phyloP scores from a whole-genome alignment of 2,329 filamentous ascomycete genomes.

The Venturiaceae sp. region DNA sequence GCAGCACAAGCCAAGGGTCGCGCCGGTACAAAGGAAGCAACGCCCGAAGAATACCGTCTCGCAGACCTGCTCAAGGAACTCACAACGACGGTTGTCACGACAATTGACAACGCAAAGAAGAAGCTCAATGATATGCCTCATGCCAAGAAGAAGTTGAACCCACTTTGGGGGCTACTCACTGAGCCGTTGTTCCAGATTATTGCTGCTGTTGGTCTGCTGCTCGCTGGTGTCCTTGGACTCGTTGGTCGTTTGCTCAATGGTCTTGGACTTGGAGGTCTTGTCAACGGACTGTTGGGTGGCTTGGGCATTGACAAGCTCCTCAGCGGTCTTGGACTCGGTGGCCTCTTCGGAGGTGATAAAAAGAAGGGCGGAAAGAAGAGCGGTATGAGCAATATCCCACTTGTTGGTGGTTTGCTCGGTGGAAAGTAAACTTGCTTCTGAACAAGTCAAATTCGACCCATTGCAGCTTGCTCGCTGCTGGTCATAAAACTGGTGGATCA shows the following conservation, averaged over 20 bases:
- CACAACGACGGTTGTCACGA: slow-evolving; percentile 68
- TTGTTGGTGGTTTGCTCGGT: slow-evolving; percentile 39
- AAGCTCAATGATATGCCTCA: slow-evolving; percentile 87
- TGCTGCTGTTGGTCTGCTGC: slow-evolving; percentile 72
- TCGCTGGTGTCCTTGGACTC: slow-evolving; percentile 74
- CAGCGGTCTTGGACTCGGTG: slow-evolving; percentile 57
- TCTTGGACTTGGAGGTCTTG: slow-evolving; percentile 70
- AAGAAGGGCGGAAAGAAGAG: slow-evolving; percentile 44
- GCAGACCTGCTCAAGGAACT: slow-evolving; percentile 81
- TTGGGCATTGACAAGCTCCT: slow-evolving; percentile 69
- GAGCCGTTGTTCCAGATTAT: slow-evolving; percentile 91
- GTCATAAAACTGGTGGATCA: neutral
- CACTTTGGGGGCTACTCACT: slow-evolving; percentile 71
- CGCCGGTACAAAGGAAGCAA: slow-evolving; percentile 62
- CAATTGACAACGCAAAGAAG: slow-evolving; percentile 80
- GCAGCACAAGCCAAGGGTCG: slow-evolving; percentile 77
- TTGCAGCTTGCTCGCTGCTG: neutral
- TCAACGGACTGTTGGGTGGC: slow-evolving; percentile 69
- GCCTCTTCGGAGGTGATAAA: slow-evolving; percentile 42
- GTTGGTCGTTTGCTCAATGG: slow-evolving; percentile 73
- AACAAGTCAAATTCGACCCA: neutral
- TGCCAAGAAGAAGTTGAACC: slow-evolving; percentile 90
- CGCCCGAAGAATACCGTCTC: slow-evolving; percentile 73
- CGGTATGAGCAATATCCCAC: slow-evolving; percentile 27
- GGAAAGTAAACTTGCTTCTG: slow-evolving; percentile 21